These are phyloP conservation scores for Ambrosiella xylebori DNA, from an alignment of 2,329 filamentous ascomycete species.

Conservation along the genomic window DNA sequence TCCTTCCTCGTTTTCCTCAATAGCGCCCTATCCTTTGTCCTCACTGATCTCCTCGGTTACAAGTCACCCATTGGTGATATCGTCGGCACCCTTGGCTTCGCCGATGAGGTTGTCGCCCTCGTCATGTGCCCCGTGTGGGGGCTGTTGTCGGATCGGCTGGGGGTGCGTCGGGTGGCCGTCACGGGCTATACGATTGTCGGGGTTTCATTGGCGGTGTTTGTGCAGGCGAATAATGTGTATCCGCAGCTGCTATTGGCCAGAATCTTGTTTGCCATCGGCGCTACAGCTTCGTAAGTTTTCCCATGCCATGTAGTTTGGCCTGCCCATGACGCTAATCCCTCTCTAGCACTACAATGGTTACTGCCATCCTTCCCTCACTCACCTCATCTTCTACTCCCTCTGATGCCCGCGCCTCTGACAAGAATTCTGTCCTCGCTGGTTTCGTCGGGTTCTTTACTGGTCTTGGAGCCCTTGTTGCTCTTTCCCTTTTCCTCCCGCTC, in stretches of 20 bases:
- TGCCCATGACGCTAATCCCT: neutral
- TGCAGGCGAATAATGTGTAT: conserved; percentile 75
- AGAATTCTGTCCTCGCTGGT: conserved; percentile 54
- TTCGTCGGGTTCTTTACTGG: conserved; percentile 87
- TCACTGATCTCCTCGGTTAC: conserved; percentile 65
- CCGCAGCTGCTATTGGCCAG: conserved; percentile 73
- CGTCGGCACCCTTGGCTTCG: conserved; percentile 71
- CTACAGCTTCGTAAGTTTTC: conserved; percentile 56
- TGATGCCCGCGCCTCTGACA: conserved; percentile 19
- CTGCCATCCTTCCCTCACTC: conserved; percentile 67
- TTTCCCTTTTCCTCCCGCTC: conserved; percentile 69
- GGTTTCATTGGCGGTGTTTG: conserved; percentile 58
- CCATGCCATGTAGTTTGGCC: neutral
- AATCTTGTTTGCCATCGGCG: conserved; percentile 76
- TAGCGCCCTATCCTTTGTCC: conserved; percentile 66
- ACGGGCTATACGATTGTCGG: conserved; percentile 72
- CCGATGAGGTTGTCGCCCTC: conserved; percentile 66
- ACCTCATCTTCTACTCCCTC: conserved; percentile 25
- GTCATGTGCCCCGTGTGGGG: conserved; percentile 70
- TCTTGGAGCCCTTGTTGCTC: conserved; percentile 71
- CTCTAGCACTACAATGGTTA: conserved; percentile 75
- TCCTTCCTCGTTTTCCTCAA: conserved; percentile 83
- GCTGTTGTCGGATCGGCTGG: conserved; percentile 56
- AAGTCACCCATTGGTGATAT: conserved; percentile 59
- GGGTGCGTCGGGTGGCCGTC: conserved; percentile 55